Conservation (phyloP, 352 stramenopile genomes). For the Pythium apleroticum region DNA sequence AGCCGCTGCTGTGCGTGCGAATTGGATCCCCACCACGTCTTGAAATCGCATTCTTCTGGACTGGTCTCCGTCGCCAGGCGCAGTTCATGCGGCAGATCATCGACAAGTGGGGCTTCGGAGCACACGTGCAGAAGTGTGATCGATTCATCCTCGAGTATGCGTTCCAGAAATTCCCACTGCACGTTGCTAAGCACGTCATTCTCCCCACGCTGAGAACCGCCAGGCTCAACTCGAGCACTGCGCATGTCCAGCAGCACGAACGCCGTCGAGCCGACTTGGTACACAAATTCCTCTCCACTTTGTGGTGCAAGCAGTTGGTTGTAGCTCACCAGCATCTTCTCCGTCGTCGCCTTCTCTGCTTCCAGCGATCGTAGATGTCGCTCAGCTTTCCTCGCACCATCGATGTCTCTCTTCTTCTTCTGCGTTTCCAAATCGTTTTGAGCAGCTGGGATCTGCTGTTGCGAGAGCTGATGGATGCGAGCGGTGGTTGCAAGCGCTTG, state of each 20-base stretch:
- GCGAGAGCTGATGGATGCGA: constrained; percentile 41
- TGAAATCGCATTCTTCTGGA: constrained; percentile 20
- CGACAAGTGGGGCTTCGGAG: constrained; percentile 48
- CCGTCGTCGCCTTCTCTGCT: constrained; percentile 44
- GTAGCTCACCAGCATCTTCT: constrained; percentile 59
- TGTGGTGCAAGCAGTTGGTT: constrained; percentile 58
- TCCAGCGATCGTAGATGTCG: constrained; percentile 53
- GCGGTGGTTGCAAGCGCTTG: constrained; percentile 46
- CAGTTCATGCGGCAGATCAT: constrained; percentile 29
- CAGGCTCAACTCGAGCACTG: constrained; percentile 49
- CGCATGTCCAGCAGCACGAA: constrained; percentile 70
- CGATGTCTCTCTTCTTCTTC: constrained; percentile 69
- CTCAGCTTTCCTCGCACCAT: constrained; percentile 56
- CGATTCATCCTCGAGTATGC: constrained; percentile 32
- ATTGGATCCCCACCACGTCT: constrained; percentile 45
- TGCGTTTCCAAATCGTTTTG: constrained; percentile 48
- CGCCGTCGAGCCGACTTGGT: constrained; percentile 39
- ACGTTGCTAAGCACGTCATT: constrained; percentile 54
- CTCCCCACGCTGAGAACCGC: constrained; percentile 54
- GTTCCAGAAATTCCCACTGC: constrained; percentile 65
- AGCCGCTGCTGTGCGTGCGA: constrained; percentile 40
- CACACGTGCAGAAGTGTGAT: constrained; percentile 51
- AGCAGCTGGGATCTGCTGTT: constrained; percentile 38
- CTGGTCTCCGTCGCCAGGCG: background rate
- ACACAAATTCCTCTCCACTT: constrained; percentile 62